Evolutionary conservation across 805 yeast genomes (phyloP).

Genomic region (Wickerhamiella cacticola): DNA sequence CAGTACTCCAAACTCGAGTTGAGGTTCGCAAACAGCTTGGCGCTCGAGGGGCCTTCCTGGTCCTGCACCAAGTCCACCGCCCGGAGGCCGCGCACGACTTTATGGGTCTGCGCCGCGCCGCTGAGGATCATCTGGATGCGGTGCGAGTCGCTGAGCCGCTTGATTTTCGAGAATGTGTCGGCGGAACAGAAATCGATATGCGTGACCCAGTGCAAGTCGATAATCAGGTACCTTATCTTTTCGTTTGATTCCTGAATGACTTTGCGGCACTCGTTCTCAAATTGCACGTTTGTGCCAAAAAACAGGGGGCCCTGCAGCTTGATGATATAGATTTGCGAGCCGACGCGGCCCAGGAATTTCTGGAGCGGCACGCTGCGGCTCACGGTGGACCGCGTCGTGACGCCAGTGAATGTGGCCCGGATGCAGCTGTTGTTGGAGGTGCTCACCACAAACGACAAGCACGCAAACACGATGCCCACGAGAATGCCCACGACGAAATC

Average conservation of each 20-base stretch:
- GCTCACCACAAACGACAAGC: slow-evolving; percentile 88
- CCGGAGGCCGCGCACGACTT: slow-evolving; percentile 55
- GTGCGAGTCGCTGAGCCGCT: slow-evolving; percentile 60
- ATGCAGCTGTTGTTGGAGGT: slow-evolving; percentile 78
- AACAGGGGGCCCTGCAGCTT: slow-evolving; percentile 81
- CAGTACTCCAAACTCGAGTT: slow-evolving; percentile 94
- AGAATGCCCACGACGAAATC: slow-evolving; percentile 90
- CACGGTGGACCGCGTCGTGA: slow-evolving; percentile 82
- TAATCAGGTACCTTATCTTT: slow-evolving; percentile 61
- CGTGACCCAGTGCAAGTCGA: slow-evolving; percentile 73
- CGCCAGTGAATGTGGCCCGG: slow-evolving; percentile 72
- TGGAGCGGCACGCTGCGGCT: slow-evolving; percentile 82
- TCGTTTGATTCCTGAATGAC: slow-evolving; percentile 39
- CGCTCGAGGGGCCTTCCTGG: slow-evolving; percentile 27
- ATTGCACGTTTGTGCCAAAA: slow-evolving; percentile 90
- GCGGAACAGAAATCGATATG: slow-evolving; percentile 89
- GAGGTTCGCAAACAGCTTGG: slow-evolving; percentile 61
- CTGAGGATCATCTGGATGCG: slow-evolving; percentile 63
- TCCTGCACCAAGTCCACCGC: slow-evolving; percentile 73
- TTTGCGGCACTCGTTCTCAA: slow-evolving; percentile 61
- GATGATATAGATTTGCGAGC: slow-evolving; percentile 78
- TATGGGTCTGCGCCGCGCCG: slow-evolving; percentile 57
- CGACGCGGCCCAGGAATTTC: slow-evolving; percentile 71
- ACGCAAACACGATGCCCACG: slow-evolving; percentile 82
- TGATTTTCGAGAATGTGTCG: slow-evolving; percentile 81